These are phyloP conservation scores for Phoma sp. DNA, from an alignment of 2,329 filamentous ascomycete species.

Conservation along the genomic window DNA sequence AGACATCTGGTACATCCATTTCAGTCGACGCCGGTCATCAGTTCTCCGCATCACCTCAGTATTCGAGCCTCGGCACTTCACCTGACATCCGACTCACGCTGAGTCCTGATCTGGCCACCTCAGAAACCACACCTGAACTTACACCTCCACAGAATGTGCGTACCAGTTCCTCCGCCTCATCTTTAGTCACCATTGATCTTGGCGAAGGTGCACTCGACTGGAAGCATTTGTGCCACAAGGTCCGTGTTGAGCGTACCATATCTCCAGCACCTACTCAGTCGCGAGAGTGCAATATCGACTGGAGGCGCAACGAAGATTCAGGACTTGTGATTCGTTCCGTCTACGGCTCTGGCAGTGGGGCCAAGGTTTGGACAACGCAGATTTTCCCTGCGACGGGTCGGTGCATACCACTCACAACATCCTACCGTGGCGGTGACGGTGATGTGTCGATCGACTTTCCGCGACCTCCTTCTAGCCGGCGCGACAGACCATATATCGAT, in stretches of 20 bases:
- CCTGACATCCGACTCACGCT: conserved; percentile 15
- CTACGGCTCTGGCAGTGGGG: conserved; percentile 25
- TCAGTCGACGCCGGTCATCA: not conserved
- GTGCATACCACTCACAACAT: conserved; percentile 40
- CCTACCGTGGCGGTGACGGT: conserved; percentile 23
- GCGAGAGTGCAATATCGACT: conserved; percentile 35
- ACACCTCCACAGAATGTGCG: conserved; percentile 17
- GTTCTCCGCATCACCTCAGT: conserved; percentile 29
- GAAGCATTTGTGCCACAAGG: conserved; percentile 36
- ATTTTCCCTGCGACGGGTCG: conserved; percentile 40
- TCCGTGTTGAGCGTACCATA: conserved; percentile 35
- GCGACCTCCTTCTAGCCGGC: conserved; percentile 30
- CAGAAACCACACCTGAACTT: conserved; percentile 31
- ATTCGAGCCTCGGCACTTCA: conserved; percentile 25
- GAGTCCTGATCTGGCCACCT: conserved; percentile 20
- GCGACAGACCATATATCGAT: conserved; percentile 36
- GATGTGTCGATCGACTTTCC: conserved; percentile 43
- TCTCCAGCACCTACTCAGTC: conserved; percentile 10
- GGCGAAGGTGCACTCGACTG: conserved; percentile 39
- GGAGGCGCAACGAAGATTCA: conserved; percentile 38
- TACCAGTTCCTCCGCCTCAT: conserved; percentile 25
- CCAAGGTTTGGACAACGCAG: conserved; percentile 36
- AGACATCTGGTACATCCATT: not conserved
- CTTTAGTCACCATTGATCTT: conserved; percentile 32
- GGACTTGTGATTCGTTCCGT: conserved; percentile 35